Conservation (phyloP, 2,329 filamentous ascomycete species). For the Amylocarpus encephaloides region DNA sequence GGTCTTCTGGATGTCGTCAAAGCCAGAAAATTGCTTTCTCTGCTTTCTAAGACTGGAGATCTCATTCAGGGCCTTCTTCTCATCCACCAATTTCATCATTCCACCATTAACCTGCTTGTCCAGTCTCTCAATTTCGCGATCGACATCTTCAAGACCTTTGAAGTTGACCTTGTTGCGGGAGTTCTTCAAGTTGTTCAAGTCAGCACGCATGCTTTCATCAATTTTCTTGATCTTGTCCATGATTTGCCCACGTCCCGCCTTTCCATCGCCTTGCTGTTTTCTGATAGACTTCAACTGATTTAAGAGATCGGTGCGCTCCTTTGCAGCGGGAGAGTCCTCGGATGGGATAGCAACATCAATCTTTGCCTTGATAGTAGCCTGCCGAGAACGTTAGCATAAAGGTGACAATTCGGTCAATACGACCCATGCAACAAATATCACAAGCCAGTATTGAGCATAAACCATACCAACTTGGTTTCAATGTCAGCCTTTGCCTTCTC, state of each 20-base stretch:
- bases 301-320: slow-evolving; percentile 81
- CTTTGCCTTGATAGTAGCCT: slow-evolving; percentile 86
- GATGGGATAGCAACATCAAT: slow-evolving; percentile 76
- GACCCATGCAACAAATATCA: not conserved
- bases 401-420: not conserved
- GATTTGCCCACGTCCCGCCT: slow-evolving; percentile 70
- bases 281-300: slow-evolving; percentile 77
- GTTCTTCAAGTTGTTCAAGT: slow-evolving; percentile 79
- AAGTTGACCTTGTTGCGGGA: slow-evolving; percentile 74
- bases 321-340: slow-evolving; percentile 71
- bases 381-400: slow-evolving; percentile 20
- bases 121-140: slow-evolving; percentile 71
- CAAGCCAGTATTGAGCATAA: not conserved
- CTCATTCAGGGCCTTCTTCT: slow-evolving; percentile 86
- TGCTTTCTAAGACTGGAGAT: slow-evolving; percentile 78
- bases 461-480: slow-evolving; percentile 62
- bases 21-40: slow-evolving; percentile 82
- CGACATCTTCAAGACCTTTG: slow-evolving; percentile 84
- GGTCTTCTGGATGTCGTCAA: slow-evolving; percentile 79
- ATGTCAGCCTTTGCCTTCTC: slow-evolving; percentile 81
- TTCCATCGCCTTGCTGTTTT: slow-evolving; percentile 79
- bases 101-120: slow-evolving; percentile 84
- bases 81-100: slow-evolving; percentile 91
- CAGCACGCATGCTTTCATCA: slow-evolving; percentile 80
- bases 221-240: slow-evolving; percentile 89